Conservation (phyloP, 306 rosid species). For the Medicago lupulina region DNA sequence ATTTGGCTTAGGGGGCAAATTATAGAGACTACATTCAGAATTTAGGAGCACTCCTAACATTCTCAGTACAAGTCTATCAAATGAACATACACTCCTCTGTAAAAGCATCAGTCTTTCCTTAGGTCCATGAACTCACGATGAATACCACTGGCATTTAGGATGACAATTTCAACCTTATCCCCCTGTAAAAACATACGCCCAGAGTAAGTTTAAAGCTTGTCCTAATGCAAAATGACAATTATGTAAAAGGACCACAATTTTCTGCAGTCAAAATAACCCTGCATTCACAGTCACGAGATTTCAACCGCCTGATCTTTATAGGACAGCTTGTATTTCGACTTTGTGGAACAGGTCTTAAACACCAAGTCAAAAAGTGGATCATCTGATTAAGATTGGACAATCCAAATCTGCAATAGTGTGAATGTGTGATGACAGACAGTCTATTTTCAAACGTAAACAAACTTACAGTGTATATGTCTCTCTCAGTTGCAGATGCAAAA, state of each 20-base stretch:
- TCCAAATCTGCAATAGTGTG: not conserved
- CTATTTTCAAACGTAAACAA: not conserved
- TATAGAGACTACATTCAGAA: not conserved
- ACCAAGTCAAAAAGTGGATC: not conserved
- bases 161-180: constrained; percentile 10
- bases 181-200: not conserved
- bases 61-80: constrained; percentile 4
- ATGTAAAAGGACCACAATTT: not conserved
- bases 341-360: not conserved
- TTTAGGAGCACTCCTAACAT: constrained; percentile 9
- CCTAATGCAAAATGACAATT: not conserved
- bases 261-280: not conserved
- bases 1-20: not conserved
- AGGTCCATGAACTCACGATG: constrained; percentile 5
- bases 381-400: not conserved
- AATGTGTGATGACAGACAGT: not conserved
- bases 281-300: not conserved
- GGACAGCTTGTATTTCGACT: not conserved
- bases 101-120: not conserved
- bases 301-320: not conserved
- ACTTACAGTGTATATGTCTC: constrained; percentile 17
- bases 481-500: constrained; percentile 12
- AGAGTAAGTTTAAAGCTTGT: not conserved
- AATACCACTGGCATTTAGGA: not conserved
- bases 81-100: not conserved